Conservation (phyloP, 2,329 filamentous ascomycete genomes). For the Aureobasidium sp. region DNA sequence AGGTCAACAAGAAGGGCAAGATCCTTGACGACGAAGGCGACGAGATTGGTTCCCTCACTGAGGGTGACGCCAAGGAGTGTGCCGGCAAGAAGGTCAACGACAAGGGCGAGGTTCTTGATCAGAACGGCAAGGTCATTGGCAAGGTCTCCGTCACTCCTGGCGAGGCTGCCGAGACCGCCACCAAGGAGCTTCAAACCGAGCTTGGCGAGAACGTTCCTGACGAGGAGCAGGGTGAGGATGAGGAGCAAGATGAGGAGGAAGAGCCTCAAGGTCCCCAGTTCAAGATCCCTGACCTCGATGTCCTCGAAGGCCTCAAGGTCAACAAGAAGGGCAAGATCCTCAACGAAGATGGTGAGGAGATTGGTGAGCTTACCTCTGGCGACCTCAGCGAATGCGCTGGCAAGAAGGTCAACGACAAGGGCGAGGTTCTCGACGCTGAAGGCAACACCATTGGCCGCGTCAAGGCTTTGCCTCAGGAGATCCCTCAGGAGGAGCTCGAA, state of each 20-base stretch:
- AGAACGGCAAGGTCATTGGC: conserved; percentile 44
- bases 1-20: conserved; percentile 53
- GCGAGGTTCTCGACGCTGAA: conserved; percentile 57
- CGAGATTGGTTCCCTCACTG: conserved; percentile 43
- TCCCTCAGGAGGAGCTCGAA: conserved; percentile 28
- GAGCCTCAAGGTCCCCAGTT: conserved; percentile 21
- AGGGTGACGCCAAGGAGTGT: conserved; percentile 39
- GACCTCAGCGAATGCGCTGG: conserved; percentile 56
- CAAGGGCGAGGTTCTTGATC: conserved; percentile 45
- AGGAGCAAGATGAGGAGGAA: conserved; percentile 25
- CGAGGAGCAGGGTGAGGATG: conserved; percentile 22
- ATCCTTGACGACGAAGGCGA: conserved; percentile 46
- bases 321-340: conserved; percentile 52
- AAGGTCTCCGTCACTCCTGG: conserved; percentile 43
- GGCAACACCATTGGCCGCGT: conserved; percentile 58
- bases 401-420: conserved; percentile 58
- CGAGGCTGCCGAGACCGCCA: conserved; percentile 45
- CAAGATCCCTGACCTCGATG: conserved; percentile 39
- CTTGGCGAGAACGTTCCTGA: conserved; percentile 37
- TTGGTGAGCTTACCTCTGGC: conserved; percentile 50
- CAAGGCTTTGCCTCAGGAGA: conserved; percentile 42
- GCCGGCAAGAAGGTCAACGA: conserved; percentile 45
- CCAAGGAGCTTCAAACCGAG: conserved; percentile 42
- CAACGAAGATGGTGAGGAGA: conserved; percentile 47
- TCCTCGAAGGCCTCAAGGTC: conserved; percentile 48